phyloP scores from a whole-genome alignment of 495 filamentous ascomycete genomes.

The Aspergillus ostianus region DNA sequence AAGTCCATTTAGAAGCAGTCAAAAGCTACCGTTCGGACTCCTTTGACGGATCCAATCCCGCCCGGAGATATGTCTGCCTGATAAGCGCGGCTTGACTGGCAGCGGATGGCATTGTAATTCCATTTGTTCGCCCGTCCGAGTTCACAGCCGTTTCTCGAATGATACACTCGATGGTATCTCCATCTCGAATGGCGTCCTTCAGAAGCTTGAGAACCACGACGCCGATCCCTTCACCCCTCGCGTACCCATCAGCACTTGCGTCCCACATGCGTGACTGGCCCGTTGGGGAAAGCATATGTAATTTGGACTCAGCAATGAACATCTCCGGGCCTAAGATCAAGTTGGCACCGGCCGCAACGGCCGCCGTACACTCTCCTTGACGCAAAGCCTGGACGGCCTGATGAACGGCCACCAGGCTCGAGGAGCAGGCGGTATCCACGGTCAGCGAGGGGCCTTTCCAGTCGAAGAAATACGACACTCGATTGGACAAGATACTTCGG shows the following conservation, averaged over 20 bases:
- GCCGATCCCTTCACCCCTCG: constrained; percentile 40
- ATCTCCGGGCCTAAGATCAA: constrained; percentile 22
- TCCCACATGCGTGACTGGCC: constrained; percentile 32
- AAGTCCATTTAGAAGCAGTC: background rate
- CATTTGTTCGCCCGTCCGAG: constrained; percentile 36
- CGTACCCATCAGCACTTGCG: constrained; percentile 39
- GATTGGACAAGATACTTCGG: constrained; percentile 40
- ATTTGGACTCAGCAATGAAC: constrained; percentile 6
- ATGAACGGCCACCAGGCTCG: constrained; percentile 38
- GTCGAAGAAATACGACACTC: constrained; percentile 51
- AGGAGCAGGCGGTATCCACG: constrained; percentile 53
- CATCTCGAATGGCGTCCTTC: constrained; percentile 23
- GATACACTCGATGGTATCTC: constrained; percentile 32
- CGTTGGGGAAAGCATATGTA: constrained; percentile 16
- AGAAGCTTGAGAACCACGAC: constrained; percentile 34
- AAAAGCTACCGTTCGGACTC: constrained; percentile 4
- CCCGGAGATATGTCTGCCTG: constrained; percentile 40
- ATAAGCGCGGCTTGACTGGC: constrained; percentile 52
- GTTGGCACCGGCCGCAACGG: constrained; percentile 28
- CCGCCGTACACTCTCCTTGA: constrained; percentile 31
- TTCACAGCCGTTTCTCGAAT: constrained; percentile 32
- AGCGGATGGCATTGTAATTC: constrained; percentile 56
- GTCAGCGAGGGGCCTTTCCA: constrained; percentile 47
- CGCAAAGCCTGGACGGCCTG: constrained; percentile 39
- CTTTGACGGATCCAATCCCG: constrained; percentile 27